Evolutionary conservation across 75 land plant genomes (phyloP).

Genomic region (Azolla pinnata): DNA sequence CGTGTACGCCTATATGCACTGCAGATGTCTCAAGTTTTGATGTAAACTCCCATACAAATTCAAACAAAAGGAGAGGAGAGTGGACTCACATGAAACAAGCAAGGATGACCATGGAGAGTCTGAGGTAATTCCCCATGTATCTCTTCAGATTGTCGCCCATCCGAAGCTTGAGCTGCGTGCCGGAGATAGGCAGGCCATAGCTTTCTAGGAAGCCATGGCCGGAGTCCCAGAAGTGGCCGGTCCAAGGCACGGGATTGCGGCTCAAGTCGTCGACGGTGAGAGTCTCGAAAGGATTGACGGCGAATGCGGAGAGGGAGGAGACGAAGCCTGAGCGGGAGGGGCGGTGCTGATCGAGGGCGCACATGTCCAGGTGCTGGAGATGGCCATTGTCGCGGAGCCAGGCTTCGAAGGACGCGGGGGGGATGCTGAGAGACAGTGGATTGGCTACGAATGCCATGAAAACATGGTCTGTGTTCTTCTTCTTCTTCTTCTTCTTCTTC

Average conservation of each 20-base stretch:
- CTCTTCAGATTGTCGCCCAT: constrained; percentile 83
- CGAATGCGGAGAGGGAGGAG: constrained; percentile 13
- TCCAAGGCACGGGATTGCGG: constrained; percentile 64
- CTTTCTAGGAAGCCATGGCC: constrained; percentile 38
- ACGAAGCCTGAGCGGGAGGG: constrained; percentile 14
- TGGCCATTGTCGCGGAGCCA: constrained; percentile 86
- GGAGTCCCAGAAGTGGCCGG: constrained; percentile 45
- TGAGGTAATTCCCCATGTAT: constrained; percentile 66
- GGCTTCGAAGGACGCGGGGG: constrained; percentile 69
- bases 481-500: neutral
- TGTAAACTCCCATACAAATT: neutral
- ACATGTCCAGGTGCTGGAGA: constrained; percentile 65
- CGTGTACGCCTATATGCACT: no score
- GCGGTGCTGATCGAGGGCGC: constrained; percentile 19
- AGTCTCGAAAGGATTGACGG: constrained; percentile 49
- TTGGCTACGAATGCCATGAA: constrained; percentile 64
- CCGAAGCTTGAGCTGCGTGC: constrained; percentile 57
- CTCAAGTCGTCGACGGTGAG: constrained; percentile 54
- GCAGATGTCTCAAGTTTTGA: no score
- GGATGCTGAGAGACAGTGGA: constrained; percentile 71
- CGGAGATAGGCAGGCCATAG: constrained; percentile 61
- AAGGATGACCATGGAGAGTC: constrained; percentile 42
- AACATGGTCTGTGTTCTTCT: neutral
- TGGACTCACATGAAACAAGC: constrained; percentile 57
- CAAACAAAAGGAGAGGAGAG: constrained; percentile 3